Percentiles rank a stretch among this genome's conserved stretches.
phyloP scores from a whole-genome alignment of 805 yeast genomes.

The Nematodospora valgi region DNA sequence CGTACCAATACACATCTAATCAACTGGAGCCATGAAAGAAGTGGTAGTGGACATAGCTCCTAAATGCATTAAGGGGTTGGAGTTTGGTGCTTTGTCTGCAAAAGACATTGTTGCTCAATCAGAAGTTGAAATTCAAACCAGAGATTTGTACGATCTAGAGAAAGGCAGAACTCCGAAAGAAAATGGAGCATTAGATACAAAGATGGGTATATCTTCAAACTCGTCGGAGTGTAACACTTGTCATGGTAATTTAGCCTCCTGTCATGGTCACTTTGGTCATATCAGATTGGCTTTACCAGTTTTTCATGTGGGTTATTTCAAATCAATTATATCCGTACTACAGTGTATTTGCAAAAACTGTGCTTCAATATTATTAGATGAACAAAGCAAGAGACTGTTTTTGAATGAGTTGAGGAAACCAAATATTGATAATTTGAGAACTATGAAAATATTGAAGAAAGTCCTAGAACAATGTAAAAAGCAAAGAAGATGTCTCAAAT shows the following conservation, averaged over 20 bases:
- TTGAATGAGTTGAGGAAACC: slow-evolving; percentile 81
- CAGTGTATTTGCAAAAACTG: slow-evolving; percentile 92
- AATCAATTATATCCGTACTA: slow-evolving; percentile 79
- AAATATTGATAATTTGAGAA: slow-evolving; percentile 81
- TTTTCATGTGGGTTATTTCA: slow-evolving; percentile 96
- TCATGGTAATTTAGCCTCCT: slow-evolving; percentile 84
- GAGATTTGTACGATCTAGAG: slow-evolving; percentile 89
- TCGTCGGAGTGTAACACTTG: slow-evolving; percentile 87
- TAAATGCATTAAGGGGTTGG: slow-evolving; percentile 82
- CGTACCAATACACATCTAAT: neutral
- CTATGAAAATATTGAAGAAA: slow-evolving; percentile 84
- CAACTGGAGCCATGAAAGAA: slow-evolving; percentile 36
- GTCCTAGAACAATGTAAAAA: slow-evolving; percentile 91
- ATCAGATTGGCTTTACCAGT: slow-evolving; percentile 91
- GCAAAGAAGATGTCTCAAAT: slow-evolving; percentile 83
- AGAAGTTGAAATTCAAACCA: slow-evolving; percentile 87
- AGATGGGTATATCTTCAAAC: slow-evolving; percentile 92
- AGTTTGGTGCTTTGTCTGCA: slow-evolving; percentile 91
- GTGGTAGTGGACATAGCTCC: slow-evolving; percentile 78
- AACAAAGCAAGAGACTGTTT: slow-evolving; percentile 64
- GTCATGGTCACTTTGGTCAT: slow-evolving; percentile 99
- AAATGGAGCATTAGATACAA: slow-evolving; percentile 85
- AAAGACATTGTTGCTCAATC: slow-evolving; percentile 89
- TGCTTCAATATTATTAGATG: slow-evolving; percentile 72
- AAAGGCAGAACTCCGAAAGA: slow-evolving; percentile 79